phyloP scores from a whole-genome alignment of 176 grass and related monocot species.

The Oryza australiensis region DNA sequence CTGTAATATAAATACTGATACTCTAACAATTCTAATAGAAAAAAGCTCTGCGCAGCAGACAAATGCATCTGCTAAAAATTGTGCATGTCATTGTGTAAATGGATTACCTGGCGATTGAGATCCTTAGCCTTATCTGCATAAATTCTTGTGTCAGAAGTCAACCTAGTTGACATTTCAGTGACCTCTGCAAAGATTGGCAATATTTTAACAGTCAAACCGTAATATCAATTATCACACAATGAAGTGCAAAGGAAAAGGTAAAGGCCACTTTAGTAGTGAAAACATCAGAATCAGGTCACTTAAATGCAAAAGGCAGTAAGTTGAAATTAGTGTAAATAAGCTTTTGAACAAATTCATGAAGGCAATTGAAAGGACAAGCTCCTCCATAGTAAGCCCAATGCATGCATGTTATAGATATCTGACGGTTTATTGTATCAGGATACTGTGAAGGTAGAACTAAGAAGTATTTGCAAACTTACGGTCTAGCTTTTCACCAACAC shows the following conservation, averaged over 20 bases:
- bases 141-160: constrained; percentile 86
- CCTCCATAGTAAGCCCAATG: not conserved
- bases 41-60: not conserved
- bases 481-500: constrained; percentile 94
- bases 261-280: not conserved
- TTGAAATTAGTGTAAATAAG: not conserved
- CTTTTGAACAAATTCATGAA: not conserved
- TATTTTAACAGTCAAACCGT: constrained; percentile 3
- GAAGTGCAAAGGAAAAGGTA: not conserved
- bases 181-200: constrained; percentile 68
- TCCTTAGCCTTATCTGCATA: constrained; percentile 97
- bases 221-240: not conserved
- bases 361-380: not conserved
- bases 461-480: constrained; percentile 55
- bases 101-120: constrained; percentile 82
- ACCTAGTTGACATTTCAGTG: constrained; percentile 89
- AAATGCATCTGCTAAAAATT: constrained; percentile 6
- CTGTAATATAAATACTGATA: not conserved
- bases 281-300: not conserved
- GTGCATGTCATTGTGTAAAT: constrained; percentile 5
- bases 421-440: not conserved
- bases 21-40: not conserved
- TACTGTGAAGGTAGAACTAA: constrained; percentile 7
- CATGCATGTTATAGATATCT: constrained; percentile 6
- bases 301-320: not conserved